Evolutionary conservation across 805 yeast genomes (phyloP), one percentile per base, ranked within the genome.

Genomic region (Candida awuae): DNA sequence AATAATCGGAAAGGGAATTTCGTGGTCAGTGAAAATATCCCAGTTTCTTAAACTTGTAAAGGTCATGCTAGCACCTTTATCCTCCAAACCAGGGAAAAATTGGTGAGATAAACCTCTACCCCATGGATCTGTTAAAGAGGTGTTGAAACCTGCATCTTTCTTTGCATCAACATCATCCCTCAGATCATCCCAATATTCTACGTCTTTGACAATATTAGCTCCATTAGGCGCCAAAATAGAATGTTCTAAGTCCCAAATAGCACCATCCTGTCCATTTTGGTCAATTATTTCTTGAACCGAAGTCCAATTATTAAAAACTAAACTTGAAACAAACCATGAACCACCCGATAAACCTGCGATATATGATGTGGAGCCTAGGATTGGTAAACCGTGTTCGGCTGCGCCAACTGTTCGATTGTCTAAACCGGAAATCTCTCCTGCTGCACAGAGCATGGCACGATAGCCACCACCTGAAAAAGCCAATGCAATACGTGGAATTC

Each of bases 381-480:
- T 94, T 25, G 90, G 88, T 30, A 85, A 57, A 12, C 83, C 81
- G 27, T 62, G 55, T 5, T 68, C 65, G 20, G 62, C 62, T 4
- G 75, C 65, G 12, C 77, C 69, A 8, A 53, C 60, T 2, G 92
- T 79, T 48, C 94, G 66, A 52, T 77, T 75, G 56, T 86, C 96
- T 43, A 84, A 61, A 1, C 90, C 95, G 1, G 88, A 66, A 16
- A 86, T 61, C 55, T 78, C 76, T 26, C 95, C 95, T 12, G 94
- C 95, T 2, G 94, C 95, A 41, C 70, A 62, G 32, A 86, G 62
- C 85, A 86, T 84, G 25, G 95, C 94, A 45, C 96, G 71, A 58
- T 84, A 86, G 4, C 95, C 95, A 54, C 96, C 95, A 32, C 95
- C 95, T 13, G 84, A 70, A 48, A 79, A 76, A 6, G 86, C 79